A percentile compares a stretch with the other conserved stretches of the same genome.
Conservation (phyloP, 805 yeast species). For the Saturnispora ahearnii region DNA sequence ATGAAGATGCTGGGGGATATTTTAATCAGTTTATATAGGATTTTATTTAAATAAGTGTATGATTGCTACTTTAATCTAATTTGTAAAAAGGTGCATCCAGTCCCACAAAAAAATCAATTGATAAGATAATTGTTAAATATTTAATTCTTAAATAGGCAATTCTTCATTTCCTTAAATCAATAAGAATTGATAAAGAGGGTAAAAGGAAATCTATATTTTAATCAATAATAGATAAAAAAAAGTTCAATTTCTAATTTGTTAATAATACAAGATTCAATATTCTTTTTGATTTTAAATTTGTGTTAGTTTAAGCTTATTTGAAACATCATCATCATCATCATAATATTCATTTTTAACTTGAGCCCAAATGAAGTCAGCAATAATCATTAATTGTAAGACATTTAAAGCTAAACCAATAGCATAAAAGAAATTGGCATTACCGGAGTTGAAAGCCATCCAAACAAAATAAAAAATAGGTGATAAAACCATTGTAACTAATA, state of each 20-base stretch:
- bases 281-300: slow-evolving; percentile 28
- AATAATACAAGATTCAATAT: too few relatives aligned
- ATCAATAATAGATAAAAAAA: neutral
- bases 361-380: slow-evolving; percentile 80
- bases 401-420: slow-evolving; percentile 83
- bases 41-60: too few relatives aligned
- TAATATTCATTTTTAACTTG: slow-evolving; percentile 52
- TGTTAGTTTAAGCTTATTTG: slow-evolving; percentile 31
- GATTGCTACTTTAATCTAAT: too few relatives aligned
- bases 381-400: slow-evolving; percentile 53
- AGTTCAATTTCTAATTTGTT: neutral
- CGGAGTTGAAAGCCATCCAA: slow-evolving; percentile 92
- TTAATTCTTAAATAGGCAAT: too few relatives aligned
- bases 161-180: too few relatives aligned
- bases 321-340: slow-evolving; percentile 22
- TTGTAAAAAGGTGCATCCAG: too few relatives aligned
- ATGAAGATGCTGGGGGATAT: too few relatives aligned
- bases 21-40: too few relatives aligned
- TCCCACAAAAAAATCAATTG: too few relatives aligned
- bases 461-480: slow-evolving; percentile 87
- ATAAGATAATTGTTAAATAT: too few relatives aligned
- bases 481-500: slow-evolving; percentile 38
- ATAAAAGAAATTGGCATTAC: slow-evolving; percentile 93
- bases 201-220: neutral
- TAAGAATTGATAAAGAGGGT: too few relatives aligned